A percentile compares a stretch with the other conserved stretches of the same genome.
Evolutionary conservation across 2,329 filamentous ascomycete genomes (phyloP).

Genomic region (Pseudogymnoascus sp.): DNA sequence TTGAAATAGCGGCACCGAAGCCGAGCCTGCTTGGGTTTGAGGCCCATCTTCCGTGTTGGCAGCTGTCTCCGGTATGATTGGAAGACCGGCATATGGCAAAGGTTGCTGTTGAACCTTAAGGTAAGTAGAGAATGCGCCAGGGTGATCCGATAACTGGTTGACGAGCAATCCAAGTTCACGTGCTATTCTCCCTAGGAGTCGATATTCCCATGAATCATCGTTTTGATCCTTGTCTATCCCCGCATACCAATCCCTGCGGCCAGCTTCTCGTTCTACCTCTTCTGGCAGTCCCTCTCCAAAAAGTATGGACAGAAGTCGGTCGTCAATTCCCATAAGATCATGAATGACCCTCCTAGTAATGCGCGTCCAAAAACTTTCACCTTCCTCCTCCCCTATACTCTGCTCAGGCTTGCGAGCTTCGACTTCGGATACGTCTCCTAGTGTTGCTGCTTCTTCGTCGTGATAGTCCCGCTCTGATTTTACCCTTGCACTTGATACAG

Average conservation of each 20-base stretch:
- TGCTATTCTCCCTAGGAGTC: conserved; percentile 75
- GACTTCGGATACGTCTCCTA: conserved; percentile 19
- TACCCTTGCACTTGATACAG: conserved; percentile 42
- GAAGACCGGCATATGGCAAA: conserved; percentile 71
- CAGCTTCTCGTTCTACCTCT: conserved; percentile 13
- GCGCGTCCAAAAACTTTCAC: conserved; percentile 68
- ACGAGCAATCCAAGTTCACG: conserved; percentile 79
- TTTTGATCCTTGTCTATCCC: conserved; percentile 18
- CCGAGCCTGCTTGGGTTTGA: conserved; percentile 7
- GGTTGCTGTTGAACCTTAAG: conserved; percentile 54
- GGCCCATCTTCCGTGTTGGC: conserved; percentile 26
- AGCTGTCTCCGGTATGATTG: conserved; percentile 51
- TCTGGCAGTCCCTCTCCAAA: conserved; percentile 71
- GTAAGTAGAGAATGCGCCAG: conserved; percentile 83
- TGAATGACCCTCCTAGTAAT: conserved; percentile 81
- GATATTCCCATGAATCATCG: conserved; percentile 58
- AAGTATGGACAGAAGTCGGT: conserved; percentile 73
- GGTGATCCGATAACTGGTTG: conserved; percentile 75
- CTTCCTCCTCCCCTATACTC: conserved; percentile 28
- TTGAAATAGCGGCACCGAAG: conserved; percentile 21
- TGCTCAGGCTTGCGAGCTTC: not conserved
- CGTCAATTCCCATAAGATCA: conserved; percentile 86
- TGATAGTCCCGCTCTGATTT: conserved; percentile 24
- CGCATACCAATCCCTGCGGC: conserved; percentile 32
- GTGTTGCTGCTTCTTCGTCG: conserved; percentile 27